Conservation (phyloP, 768 basidiomycete genomes). For the Kwoniella pini region DNA sequence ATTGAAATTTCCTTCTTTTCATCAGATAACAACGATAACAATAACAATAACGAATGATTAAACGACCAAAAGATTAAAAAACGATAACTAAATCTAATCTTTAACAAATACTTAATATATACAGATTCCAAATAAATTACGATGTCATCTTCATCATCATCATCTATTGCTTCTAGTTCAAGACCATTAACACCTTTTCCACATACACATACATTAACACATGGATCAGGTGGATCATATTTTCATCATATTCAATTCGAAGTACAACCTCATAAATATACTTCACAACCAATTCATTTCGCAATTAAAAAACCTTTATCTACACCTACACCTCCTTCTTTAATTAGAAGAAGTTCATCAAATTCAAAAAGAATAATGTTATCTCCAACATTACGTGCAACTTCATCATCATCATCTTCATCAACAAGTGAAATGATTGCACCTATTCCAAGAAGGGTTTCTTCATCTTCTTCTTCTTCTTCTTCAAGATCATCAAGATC, state of each 20-base stretch:
- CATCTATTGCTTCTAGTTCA: neutral
- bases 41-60: neutral
- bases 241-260: conserved; percentile 13
- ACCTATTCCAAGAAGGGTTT: conserved; percentile 8
- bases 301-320: conserved; percentile 16
- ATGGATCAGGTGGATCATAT: conserved; percentile 6
- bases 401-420: neutral
- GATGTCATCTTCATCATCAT: neutral
- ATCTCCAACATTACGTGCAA: conserved; percentile 6
- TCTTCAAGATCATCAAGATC: conserved; percentile 5
- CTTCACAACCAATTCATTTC: conserved; percentile 37
- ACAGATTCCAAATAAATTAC: neutral
- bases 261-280: conserved; percentile 16
- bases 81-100: too few relatives aligned
- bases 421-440: neutral
- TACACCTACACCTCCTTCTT: conserved; percentile 37
- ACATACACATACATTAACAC: conserved; percentile 15
- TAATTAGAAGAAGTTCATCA: conserved; percentile 29
- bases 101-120: neutral
- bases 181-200: conserved; percentile 35
- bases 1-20: neutral
- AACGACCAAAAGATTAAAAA: neutral
- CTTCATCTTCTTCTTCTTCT: neutral
- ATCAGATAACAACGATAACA: conserved; percentile 9
- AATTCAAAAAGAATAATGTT: neutral